phyloP scores from a whole-genome alignment of 805 yeast genomes.

The Candida orba region DNA sequence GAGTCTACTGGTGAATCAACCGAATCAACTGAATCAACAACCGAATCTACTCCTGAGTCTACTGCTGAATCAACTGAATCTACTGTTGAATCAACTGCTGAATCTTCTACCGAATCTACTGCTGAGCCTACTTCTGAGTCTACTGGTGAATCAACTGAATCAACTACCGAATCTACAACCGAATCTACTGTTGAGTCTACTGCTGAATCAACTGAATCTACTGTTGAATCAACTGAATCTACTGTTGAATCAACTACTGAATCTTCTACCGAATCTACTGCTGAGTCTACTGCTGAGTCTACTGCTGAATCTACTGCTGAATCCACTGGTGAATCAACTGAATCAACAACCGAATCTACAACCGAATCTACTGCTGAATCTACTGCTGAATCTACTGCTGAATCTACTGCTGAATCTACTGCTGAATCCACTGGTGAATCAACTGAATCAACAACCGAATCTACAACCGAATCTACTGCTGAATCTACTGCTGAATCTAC shows the following conservation, averaged over 20 bases:
- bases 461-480: not conserved
- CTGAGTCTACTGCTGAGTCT: not conserved
- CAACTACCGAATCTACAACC: not conserved
- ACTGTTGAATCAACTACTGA: not conserved
- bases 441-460: not conserved
- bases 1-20: not conserved
- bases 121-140: not conserved
- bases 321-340: not conserved
- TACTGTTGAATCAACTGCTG: too few species aligned
- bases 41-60: not conserved
- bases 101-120: not conserved
- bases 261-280: not conserved
- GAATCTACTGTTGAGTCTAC: not conserved
- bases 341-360: not conserved
- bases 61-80: not conserved
- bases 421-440: not conserved
- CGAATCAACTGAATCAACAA: not conserved
- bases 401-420: not conserved
- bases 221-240: not conserved
- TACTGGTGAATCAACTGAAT: not conserved
- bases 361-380: not conserved
- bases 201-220: not conserved
- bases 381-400: not conserved
- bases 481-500: not conserved
- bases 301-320: not conserved